phyloP scores from a whole-genome alignment of 176 grass and related monocot genomes.

The Oryza meridionalis region DNA sequence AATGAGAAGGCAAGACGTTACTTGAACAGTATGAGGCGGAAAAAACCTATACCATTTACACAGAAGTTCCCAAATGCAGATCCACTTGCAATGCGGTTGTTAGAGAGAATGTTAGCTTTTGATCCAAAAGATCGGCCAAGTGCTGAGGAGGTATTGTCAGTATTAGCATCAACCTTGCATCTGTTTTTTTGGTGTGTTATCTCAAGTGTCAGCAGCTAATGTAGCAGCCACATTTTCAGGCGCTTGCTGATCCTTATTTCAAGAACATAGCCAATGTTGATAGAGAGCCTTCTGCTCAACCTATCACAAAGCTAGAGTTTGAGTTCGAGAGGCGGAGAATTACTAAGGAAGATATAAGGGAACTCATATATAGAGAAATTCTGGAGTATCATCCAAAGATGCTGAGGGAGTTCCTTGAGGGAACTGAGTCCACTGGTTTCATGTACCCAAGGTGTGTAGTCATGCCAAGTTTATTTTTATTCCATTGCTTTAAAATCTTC shows the following conservation, averaged over 20 bases:
- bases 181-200: slow-evolving; percentile 14
- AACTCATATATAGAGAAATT: slow-evolving; percentile 98
- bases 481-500: not conserved
- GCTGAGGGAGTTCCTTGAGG: slow-evolving; percentile 83
- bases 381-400: slow-evolving; percentile 95
- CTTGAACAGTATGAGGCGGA: slow-evolving; percentile 86
- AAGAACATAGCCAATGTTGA: slow-evolving; percentile 90
- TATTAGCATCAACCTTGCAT: not conserved
- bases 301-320: slow-evolving; percentile 89
- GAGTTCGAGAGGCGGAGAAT: slow-evolving; percentile 92
- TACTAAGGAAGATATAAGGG: slow-evolving; percentile 93
- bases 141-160: slow-evolving; percentile 76
- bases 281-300: slow-evolving; percentile 84
- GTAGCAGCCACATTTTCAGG: slow-evolving; percentile 51
- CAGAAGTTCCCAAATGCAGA: slow-evolving; percentile 90
- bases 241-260: slow-evolving; percentile 96
- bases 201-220: slow-evolving; percentile 37
- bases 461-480: slow-evolving; percentile 19
- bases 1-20: slow-evolving; percentile 98
- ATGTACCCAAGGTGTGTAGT: slow-evolving; percentile 88
- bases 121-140: slow-evolving; percentile 92
- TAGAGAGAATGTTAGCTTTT: slow-evolving; percentile 91
- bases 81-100: slow-evolving; percentile 66
- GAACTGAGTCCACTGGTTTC: slow-evolving; percentile 78
- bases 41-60: slow-evolving; percentile 67